Percentiles rank a stretch among this genome's conserved stretches.
These are phyloP conservation scores for Ophiostoma novo-ulmi DNA, from an alignment of 2,329 filamentous ascomycete species.

Conservation along the genomic window DNA sequence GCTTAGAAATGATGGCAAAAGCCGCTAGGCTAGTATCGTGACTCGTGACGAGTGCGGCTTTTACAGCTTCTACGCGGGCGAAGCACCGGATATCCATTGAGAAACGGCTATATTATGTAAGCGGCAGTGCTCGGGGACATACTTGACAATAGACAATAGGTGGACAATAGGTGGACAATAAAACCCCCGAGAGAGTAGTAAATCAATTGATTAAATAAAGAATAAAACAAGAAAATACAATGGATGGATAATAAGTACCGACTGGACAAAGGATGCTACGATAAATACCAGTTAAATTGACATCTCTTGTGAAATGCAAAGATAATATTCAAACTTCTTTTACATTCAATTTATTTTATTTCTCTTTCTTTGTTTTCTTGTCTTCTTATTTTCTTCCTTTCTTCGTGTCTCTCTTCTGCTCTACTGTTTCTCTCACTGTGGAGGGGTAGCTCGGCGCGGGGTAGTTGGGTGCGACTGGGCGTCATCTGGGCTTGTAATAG, in stretches of 20 bases:
- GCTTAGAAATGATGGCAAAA: not conserved
- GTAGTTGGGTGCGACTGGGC: slow-evolving; percentile 3
- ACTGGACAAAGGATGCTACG: not conserved
- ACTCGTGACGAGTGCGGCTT: slow-evolving; percentile 7
- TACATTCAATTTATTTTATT: not conserved
- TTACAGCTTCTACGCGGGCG: not conserved
- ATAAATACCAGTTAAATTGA: not conserved
- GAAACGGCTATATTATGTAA: not conserved
- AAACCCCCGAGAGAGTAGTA: not conserved
- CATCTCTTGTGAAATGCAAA: not conserved
- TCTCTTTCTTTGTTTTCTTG: not conserved
- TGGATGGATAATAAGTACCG: not conserved
- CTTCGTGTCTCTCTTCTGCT: not conserved
- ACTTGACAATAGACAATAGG: too few relatives aligned
- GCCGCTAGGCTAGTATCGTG: not conserved
- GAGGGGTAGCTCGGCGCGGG: slow-evolving; percentile 19
- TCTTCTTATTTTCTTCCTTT: not conserved
- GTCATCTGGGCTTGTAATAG: not conserved
- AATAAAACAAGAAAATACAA: not conserved
- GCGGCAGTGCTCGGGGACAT: not conserved
- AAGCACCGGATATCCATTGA: not conserved
- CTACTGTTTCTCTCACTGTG: not conserved
- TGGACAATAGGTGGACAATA: slow-evolving; percentile 3
- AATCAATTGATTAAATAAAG: not conserved
- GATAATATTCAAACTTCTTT: not conserved